Base-by-base conservation (phyloP, 805 yeast genomes). In the Pachysolen tannophilus region DNA sequence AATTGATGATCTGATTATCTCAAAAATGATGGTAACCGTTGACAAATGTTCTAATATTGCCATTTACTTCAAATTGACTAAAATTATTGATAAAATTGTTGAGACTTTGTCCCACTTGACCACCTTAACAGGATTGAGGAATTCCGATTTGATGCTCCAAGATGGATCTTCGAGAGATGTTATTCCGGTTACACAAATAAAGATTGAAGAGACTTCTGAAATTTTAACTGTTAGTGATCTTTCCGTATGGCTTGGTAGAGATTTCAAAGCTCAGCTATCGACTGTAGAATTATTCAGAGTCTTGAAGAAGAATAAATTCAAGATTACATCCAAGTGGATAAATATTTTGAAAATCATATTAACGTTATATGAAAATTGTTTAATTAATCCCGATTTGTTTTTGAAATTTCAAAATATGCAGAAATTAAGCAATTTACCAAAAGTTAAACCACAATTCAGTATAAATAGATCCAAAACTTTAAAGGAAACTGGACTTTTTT, bases 201-300 rank as follows among this genome's bases (percentile, higher is more conserved):
- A 52, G 24, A 55, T 76, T 19, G 83, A 76, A 30, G 68, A 69
- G 26, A 71, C 73, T 19, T 67, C 70, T 9, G 72, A 68, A 13
- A 63, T 65, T 4, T 69, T 92, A 24, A 79, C 82, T 4, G 92
- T 92, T 3, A 80, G 94, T 50, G 87, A 85, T 38, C 60, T 76
- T 35, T 75, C 96, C 0, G 85, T 87, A 11, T 69, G 79, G 53
- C 79, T 92, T 52, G 99, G 98, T 6, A 69, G 81, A 32, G 92
- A 87, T 50, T 84, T 85, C 60, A 86, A 88, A 49, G 95, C 95
- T 0, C 98, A 94, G 52, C 61, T 90, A 41, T 81, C 96, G 9
- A 70, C 87, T 2, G 87, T 88, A 33, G 90, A 90, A 1, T 63
- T 90, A 32, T 87, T 90, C 63, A 67, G 94, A 43, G 72, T 90